Conservation (phyloP, 2,329 filamentous ascomycete species). For the Mollisia scopiformis region DNA sequence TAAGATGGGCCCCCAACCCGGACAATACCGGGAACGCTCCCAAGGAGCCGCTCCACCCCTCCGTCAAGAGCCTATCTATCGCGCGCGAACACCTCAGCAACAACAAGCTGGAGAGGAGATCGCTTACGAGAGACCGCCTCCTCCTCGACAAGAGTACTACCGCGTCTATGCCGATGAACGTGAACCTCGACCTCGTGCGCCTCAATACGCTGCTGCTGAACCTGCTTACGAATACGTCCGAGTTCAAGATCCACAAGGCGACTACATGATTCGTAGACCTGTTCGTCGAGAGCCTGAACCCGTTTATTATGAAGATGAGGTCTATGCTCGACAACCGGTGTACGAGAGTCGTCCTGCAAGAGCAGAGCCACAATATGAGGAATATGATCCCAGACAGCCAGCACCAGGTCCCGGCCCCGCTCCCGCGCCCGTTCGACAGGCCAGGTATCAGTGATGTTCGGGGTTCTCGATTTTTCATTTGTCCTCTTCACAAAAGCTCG, state of each 20-base stretch:
- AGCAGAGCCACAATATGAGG: conserved; percentile 39
- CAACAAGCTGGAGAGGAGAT: conserved; percentile 29
- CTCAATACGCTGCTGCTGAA: conserved; percentile 38
- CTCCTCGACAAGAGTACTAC: conserved; percentile 39
- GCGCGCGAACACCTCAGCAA: conserved; percentile 30
- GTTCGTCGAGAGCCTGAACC: conserved; percentile 39
- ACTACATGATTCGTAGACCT: conserved; percentile 50
- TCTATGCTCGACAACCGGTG: conserved; percentile 30
- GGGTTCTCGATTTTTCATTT: conserved; percentile 13
- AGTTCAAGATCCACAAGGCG: conserved; percentile 46
- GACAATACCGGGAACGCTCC: conserved; percentile 38
- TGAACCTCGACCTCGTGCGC: conserved; percentile 33
- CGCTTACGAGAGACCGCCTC: conserved; percentile 35
- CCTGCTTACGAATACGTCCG: conserved; percentile 47
- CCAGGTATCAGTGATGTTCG: conserved; percentile 30
- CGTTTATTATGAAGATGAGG: conserved; percentile 35
- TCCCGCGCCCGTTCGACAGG: conserved; percentile 28
- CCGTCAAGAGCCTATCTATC: conserved; percentile 35
- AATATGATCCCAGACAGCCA: conserved; percentile 49
- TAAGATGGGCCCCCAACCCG: conserved; percentile 31
- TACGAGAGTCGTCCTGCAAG: conserved; percentile 33
- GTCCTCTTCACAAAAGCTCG: conserved; percentile 18
- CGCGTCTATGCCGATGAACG: conserved; percentile 39
- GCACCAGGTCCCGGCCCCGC: conserved; percentile 35
- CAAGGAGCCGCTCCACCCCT: conserved; percentile 30